phyloP scores from a whole-genome alignment of 768 basidiomycete species.

The Amanita molliuscula region DNA sequence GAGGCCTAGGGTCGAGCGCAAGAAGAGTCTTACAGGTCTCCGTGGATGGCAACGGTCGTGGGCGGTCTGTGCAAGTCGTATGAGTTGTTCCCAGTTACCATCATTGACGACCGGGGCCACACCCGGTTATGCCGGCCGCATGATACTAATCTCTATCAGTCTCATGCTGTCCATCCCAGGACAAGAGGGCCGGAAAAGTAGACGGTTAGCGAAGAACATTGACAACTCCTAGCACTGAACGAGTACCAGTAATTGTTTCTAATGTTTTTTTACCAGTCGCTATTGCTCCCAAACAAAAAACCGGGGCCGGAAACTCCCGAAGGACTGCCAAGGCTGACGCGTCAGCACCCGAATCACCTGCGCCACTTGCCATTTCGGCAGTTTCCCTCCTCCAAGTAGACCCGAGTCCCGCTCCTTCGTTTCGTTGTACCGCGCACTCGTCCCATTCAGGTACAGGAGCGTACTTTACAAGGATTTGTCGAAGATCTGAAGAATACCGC shows the following conservation, averaged over 20 bases:
- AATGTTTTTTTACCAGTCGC: too few species aligned
- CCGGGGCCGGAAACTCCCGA: background rate
- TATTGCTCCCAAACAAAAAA: conserved; percentile 4
- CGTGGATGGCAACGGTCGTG: background rate
- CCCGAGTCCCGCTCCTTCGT: conserved; percentile 75
- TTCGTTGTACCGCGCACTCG: conserved; percentile 74
- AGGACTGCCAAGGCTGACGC: background rate
- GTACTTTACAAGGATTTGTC: conserved; percentile 48
- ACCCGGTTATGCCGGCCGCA: too few species aligned
- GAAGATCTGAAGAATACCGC: conserved; percentile 75
- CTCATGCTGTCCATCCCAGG: too few species aligned
- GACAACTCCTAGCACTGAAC: too few species aligned
- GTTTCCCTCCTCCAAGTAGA: conserved; percentile 84
- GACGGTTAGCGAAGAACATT: too few species aligned
- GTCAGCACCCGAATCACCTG: conserved; percentile 31
- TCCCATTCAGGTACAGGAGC: conserved; percentile 81
- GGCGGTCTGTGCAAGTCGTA: too few species aligned
- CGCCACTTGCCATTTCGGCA: conserved; percentile 62
- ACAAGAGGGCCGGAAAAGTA: too few species aligned
- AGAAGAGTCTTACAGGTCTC: background rate
- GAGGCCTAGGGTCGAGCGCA: background rate
- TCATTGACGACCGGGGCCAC: too few species aligned
- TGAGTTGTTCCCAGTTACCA: background rate
- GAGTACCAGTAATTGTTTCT: too few species aligned
- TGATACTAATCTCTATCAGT: too few species aligned